Evolutionary conservation across 2,329 filamentous ascomycete genomes (phyloP), one percentile per base, ranked within the genome.

Genomic region (Gaeumannomyces tritici): DNA sequence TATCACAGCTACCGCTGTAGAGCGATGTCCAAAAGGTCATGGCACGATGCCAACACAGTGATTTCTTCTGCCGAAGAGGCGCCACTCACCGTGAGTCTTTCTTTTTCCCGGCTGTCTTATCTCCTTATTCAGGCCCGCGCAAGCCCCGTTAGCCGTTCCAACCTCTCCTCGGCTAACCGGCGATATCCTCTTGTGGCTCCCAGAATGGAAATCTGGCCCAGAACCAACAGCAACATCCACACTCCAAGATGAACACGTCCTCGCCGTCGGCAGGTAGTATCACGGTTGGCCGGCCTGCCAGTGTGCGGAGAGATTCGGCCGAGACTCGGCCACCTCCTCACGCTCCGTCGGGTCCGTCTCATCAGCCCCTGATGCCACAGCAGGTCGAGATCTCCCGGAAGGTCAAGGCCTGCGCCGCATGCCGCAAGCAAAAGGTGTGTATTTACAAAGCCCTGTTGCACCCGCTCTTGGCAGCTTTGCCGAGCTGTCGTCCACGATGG

Each of bases 391-490:
- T 76, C 62, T 76, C 74, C 7, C 68, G 74, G 35, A 75, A 74
- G 63, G 74, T 76, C 54, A 76, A 76, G 66, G 75, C 75, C 0
- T 77, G 75, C 26, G 73, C 75, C 24, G 72, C 74, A 26, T 77
- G 75, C 64, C 68, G 75, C 4, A 76, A 75, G 62, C 74, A 76
- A 63, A 77, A 77, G 70, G 74, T 75, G 51, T 63, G 64, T 56
- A 47, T 27, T 35, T 61, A 47, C 28, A 58, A 27, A 18, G 42
- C 21, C 42, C 24, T 51, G 42, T 51, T 13, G 21, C 21, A 21
- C 18, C 42, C 24, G 3, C 11, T 8, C 7, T 51, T n/a, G 18
- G 21, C 42, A n/a, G 42, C 35, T 2, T 42, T 15, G 7, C 18
- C 35, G 7, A 24, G 18, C 42, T n/a, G 42, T 21, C 21, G n/a